Evolutionary conservation across 2,329 filamentous ascomycete species (phyloP).

Genomic region (Elsinoe fawcettii): DNA sequence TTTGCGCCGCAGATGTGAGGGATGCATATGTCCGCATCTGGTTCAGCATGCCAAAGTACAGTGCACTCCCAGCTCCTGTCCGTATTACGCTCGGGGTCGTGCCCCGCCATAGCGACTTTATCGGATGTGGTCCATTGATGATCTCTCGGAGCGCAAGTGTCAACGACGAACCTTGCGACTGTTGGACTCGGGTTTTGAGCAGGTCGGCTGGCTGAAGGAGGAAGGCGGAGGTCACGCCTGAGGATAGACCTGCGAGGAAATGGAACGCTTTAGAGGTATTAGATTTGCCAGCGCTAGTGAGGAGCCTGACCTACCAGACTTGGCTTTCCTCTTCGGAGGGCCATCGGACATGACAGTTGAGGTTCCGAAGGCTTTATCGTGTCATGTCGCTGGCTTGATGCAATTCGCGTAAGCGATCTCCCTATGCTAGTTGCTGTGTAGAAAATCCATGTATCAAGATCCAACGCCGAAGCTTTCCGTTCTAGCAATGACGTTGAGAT

Average conservation of each 20-base stretch:
- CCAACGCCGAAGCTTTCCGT: background rate
- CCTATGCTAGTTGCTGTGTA: no score
- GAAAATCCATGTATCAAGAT: no score
- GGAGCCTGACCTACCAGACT: constrained; percentile 18
- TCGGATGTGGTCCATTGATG: constrained; percentile 55
- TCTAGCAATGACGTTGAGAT: background rate
- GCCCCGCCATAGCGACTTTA: constrained; percentile 80
- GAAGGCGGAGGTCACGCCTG: constrained; percentile 78
- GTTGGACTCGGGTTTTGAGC: constrained; percentile 92
- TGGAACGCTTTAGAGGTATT: constrained; percentile 56
- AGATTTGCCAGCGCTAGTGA: background rate
- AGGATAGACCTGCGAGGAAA: constrained; percentile 79
- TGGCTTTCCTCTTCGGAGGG: constrained; percentile 17
- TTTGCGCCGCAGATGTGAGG: constrained; percentile 27
- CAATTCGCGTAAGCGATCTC: background rate
- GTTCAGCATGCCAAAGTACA: constrained; percentile 90
- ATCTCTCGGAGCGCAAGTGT: constrained; percentile 62
- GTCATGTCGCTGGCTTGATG: background rate
- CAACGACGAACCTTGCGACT: constrained; percentile 63
- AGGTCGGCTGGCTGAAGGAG: constrained; percentile 92
- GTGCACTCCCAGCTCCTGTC: constrained; percentile 83
- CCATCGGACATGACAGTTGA: constrained; percentile 19
- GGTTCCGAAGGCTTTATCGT: background rate
- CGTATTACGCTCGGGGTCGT: constrained; percentile 87
- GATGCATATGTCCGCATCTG: constrained; percentile 37